Percentiles rank a stretch among this genome's conserved stretches.
phyloP scores from a whole-genome alignment of 139 green algal genomes.

The Chlorella sp. region DNA sequence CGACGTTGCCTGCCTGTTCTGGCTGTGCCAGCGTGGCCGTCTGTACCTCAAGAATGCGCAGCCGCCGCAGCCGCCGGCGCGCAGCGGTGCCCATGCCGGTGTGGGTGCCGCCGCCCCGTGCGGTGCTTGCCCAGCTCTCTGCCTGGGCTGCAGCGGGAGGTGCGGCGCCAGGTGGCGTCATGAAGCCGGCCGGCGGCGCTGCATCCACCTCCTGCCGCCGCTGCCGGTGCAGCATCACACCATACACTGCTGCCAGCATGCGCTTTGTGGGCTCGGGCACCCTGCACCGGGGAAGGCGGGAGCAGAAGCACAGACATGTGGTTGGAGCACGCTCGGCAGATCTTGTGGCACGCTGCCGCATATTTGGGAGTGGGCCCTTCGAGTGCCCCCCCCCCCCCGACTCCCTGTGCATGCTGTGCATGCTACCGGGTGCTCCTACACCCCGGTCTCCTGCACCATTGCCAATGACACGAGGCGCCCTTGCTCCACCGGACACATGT shows the following conservation, averaged over 20 bases:
- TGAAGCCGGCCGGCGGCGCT: background rate
- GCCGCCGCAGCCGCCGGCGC: too few relatives aligned
- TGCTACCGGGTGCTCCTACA: too few relatives aligned
- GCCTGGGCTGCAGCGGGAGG: background rate
- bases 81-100: background rate
- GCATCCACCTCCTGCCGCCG: slow-evolving; percentile 14
- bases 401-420: too few relatives aligned
- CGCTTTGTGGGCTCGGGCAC: slow-evolving; percentile 24
- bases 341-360: background rate
- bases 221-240: slow-evolving; percentile 31
- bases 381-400: too few relatives aligned
- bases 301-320: background rate
- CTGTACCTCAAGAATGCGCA: background rate
- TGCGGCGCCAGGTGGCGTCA: too few relatives aligned
- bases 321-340: background rate
- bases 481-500: too few relatives aligned
- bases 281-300: background rate
- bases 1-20: too few relatives aligned
- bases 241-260: slow-evolving; percentile 26
- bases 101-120: too few relatives aligned
- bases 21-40: too few relatives aligned
- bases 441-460: too few relatives aligned
- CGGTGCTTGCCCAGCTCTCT: background rate
- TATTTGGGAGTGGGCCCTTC: too few relatives aligned
- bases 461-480: too few relatives aligned